A percentile compares a stretch with the other conserved stretches of the same genome.
Conservation (phyloP, 164 flowering plant genomes). For the Stephania japonica region DNA sequence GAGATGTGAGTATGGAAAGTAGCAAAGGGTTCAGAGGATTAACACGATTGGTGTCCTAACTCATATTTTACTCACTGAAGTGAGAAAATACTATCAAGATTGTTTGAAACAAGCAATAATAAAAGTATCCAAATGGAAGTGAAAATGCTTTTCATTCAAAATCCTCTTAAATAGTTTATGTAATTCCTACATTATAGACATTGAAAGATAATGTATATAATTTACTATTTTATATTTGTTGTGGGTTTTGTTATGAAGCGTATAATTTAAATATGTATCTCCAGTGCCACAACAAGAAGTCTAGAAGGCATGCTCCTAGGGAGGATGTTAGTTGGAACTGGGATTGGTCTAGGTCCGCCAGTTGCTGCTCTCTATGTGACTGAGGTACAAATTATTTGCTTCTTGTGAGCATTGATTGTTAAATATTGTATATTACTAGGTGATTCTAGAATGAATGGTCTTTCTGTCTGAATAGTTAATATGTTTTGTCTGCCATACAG, state of each 20-base stretch:
- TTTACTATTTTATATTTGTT: background rate
- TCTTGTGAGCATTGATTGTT: background rate
- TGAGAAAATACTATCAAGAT: background rate
- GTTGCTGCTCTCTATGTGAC: slow-evolving; percentile 72
- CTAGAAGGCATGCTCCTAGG: slow-evolving; percentile 68
- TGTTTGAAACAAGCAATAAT: background rate
- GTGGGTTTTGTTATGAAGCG: background rate
- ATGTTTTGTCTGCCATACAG: slow-evolving; percentile 11
- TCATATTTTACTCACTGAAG: background rate
- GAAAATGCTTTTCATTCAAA: background rate
- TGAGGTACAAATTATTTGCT: slow-evolving; percentile 38
- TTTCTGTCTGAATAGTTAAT: background rate
- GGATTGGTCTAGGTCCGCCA: slow-evolving; percentile 75
- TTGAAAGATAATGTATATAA: background rate
- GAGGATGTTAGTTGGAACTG: slow-evolving; percentile 60
- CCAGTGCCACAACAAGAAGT: slow-evolving; percentile 50
- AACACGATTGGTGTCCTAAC: background rate
- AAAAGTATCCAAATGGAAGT: background rate
- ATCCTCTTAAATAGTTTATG: background rate
- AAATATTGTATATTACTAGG: background rate
- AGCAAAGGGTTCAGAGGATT: background rate
- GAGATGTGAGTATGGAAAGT: background rate
- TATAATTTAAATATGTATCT: slow-evolving; percentile 2
- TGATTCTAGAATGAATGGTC: background rate
- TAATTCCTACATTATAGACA: background rate